Evolutionary conservation across 768 basidiomycete genomes (phyloP), one percentile per base, ranked within the genome.

Genomic region (Kwoniella mangroviensis): DNA sequence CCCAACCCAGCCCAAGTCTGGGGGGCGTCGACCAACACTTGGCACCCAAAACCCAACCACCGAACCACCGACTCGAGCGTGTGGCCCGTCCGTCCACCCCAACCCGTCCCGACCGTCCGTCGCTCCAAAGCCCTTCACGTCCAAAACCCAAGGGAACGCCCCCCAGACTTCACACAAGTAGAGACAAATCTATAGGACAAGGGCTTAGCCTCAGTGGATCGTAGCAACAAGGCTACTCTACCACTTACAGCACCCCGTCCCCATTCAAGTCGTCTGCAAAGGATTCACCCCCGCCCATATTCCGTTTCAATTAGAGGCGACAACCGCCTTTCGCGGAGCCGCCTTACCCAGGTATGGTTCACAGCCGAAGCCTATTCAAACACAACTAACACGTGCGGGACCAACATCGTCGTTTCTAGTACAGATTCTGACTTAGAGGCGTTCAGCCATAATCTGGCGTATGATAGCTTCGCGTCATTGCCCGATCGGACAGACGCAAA

Each of bases 381-480:
- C 87, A 85, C 87, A 84, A 85, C 85, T 88, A 83, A n/a, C n/a
- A 87, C 86, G 85, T 86, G 87, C 86, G n/a, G 88, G 88, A 87
- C 86, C 85, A 86, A 88, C 85, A 88, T 89, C 88, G 85, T 89
- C 87, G 86, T 87, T 85, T 89, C 87, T 86, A 88, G 89, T 88
- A 89, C 86, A 86, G 88, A 89, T 90, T 89, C 89, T 89, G 88
- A 85, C 88, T 89, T 89, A 89, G 89, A 90, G 89, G 89, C 88
- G 86, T 90, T 90, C 89, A 90, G 89, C 87, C 89, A 89, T 90
- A 89, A 90, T 89, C 89, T 88, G 88, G 87, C 89, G 87, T n/a
- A n/a, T 89, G 89, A 88, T 89, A 89, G 89, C 88, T 89, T 87
- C 89, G 89, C 87, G n/a, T n/a, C n/a, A n/a, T n/a, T 89, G 89